Evolutionary conservation across 2,329 filamentous ascomycete genomes (phyloP).

Genomic region (Seiridium cupressi): DNA sequence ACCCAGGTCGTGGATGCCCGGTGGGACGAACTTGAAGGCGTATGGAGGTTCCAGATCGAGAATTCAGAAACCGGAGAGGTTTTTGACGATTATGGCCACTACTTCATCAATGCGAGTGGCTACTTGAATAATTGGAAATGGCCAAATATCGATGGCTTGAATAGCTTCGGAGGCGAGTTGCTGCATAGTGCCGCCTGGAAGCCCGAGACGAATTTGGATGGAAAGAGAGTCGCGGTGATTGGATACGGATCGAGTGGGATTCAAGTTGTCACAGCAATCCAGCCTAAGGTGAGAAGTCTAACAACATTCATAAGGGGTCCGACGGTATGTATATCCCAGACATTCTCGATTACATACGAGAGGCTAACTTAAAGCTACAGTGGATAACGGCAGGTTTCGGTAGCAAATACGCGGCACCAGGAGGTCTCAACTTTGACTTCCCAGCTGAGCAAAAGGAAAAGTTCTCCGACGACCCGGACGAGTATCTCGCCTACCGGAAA

Average conservation of each 20-base stretch:
- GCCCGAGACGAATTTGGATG: neutral
- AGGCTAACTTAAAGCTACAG: too few species aligned
- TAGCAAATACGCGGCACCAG: neutral
- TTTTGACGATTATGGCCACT: neutral
- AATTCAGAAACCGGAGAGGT: neutral
- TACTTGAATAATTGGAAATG: conserved; percentile 1
- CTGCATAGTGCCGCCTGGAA: neutral
- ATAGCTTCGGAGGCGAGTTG: neutral
- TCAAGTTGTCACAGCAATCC: neutral
- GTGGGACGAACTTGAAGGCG: neutral
- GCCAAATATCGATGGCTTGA: neutral
- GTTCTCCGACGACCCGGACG: neutral
- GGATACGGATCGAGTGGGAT: neutral
- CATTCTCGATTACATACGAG: too few species aligned
- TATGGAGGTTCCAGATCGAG: neutral
- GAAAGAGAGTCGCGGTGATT: neutral
- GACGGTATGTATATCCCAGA: neutral
- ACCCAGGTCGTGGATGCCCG: neutral
- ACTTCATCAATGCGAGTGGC: neutral
- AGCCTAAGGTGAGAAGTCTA: neutral
- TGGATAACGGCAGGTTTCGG: conserved; percentile 1
- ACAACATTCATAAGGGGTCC: neutral
- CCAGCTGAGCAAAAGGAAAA: neutral
- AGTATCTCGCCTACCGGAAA: neutral
- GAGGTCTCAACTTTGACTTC: neutral